phyloP scores from a whole-genome alignment of 2,329 filamentous ascomycete species.

The Aspergillus melleus region DNA sequence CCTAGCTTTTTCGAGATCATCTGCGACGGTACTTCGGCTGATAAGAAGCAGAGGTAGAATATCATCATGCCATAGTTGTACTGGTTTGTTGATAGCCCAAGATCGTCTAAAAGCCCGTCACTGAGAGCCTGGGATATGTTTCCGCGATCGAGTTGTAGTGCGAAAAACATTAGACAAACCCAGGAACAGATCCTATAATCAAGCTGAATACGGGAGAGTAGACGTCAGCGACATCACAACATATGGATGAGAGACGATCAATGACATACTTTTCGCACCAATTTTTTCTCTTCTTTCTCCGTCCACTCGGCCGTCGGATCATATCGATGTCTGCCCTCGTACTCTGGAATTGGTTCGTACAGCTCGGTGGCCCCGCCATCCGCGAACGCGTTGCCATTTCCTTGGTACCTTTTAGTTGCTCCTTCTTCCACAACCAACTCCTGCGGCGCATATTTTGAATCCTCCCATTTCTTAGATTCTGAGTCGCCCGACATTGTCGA shows the following conservation, averaged over 20 bases:
- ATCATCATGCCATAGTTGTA: constrained; percentile 58
- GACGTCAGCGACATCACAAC: background rate
- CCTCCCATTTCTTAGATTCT: too few relatives aligned
- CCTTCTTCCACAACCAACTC: background rate
- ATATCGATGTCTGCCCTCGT: constrained; percentile 48
- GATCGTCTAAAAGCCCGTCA: constrained; percentile 53
- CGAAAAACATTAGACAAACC: constrained; percentile 59
- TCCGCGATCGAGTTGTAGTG: constrained; percentile 45
- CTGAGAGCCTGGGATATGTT: constrained; percentile 55
- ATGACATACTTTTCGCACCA: constrained; percentile 28
- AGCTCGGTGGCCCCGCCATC: background rate
- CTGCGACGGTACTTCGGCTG: constrained; percentile 52
- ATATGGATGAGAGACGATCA: background rate
- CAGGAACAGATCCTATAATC: background rate
- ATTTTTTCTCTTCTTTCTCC: constrained; percentile 35
- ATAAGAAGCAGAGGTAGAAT: constrained; percentile 52
- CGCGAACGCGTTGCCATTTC: background rate
- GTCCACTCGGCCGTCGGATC: constrained; percentile 43
- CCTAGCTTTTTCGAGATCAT: constrained; percentile 55
- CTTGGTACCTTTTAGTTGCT: background rate
- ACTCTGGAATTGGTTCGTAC: constrained; percentile 22
- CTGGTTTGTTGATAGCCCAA: constrained; percentile 52
- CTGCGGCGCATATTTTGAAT: too few relatives aligned
- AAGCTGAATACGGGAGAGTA: background rate
- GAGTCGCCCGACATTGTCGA: too few relatives aligned